These are phyloP conservation scores for Linaria vulgaris DNA, from an alignment of 257 asterid genomes.

Conservation along the genomic window DNA sequence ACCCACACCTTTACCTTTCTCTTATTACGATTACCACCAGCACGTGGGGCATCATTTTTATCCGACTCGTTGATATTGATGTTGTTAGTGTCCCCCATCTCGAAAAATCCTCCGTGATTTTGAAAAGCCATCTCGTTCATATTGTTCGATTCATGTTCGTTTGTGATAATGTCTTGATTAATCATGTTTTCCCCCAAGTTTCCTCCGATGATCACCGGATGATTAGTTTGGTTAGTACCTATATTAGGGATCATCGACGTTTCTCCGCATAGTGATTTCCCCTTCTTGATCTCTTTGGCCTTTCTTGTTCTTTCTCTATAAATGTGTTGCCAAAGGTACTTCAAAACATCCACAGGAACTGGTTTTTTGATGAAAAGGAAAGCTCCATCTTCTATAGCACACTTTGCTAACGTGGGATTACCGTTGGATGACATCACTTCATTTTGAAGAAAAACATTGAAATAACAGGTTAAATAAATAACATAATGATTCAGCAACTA, in stretches of 20 bases:
- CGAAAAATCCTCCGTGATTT: no score
- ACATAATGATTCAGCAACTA: no score
- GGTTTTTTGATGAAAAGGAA: constrained; percentile 23
- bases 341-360: background rate
- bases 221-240: background rate
- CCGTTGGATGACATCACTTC: constrained; percentile 20
- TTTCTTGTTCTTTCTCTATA: background rate
- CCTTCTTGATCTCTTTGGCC: background rate
- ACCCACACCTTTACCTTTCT: constrained; percentile 29
- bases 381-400: constrained; percentile 20
- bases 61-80: no score
- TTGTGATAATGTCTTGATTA: background rate
- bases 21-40: no score
- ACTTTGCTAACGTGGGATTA: background rate
- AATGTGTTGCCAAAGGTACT: constrained; percentile 17
- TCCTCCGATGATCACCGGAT: background rate
- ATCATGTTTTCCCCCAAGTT: no score
- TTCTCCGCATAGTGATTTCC: background rate
- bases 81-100: no score
- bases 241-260: no score
- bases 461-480: no score
- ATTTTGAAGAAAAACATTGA: no score
- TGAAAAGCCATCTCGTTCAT: background rate
- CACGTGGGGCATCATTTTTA: no score
- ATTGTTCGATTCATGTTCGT: background rate